Evolutionary conservation across 1,284 basidiomycete species (phyloP), one percentile per base, ranked within the genome.

Genomic region (Melampsora occidentalis): DNA sequence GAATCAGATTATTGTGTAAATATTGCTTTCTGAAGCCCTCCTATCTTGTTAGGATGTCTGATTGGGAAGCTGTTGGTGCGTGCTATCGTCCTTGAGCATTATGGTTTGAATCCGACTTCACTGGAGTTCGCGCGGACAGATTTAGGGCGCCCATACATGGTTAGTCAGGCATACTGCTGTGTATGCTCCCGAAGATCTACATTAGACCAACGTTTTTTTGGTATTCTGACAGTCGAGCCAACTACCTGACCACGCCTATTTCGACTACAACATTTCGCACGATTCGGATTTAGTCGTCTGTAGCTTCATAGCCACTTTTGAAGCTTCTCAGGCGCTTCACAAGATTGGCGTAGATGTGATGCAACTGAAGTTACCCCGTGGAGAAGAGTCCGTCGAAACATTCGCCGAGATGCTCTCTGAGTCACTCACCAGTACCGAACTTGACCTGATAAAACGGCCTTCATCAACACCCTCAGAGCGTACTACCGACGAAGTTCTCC

Each of bases 261-360:
- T 76, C 57, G 20, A 39, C n/a, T 76, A 67, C 57, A 76, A 76
- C 42, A 68, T 76, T 53, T 68, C 72, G 14, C 72, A 76, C 48
- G 72, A 76, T 66, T 51, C 33, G 22, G 46, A 59, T 12, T 46
- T 76, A 20, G 57, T 76, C 6, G 72, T 35, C 9, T 76, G 72
- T 33, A 28, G 64, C 61, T 69, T 63, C 42, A 68, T 46, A 25
- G n/a, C 63, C 16, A 35, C 42, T 25, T 35, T 42, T 39, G 63
- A 42, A n/a, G 20, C 28, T 10, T 33, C 63, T 64, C 16, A 12
- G 10, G 14, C 9, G 3, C 28, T 4, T 31, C 71, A 35, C 6
- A 42, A 62, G 48, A 51, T 76, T 22, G 72, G 72, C 18, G 39
- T 76, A 42, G 72, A 76, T 68, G 57, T 76, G 12, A 76, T 76